Evolutionary conservation across 441 rosid species (phyloP).

Genomic region (Corymbia citriodora): DNA sequence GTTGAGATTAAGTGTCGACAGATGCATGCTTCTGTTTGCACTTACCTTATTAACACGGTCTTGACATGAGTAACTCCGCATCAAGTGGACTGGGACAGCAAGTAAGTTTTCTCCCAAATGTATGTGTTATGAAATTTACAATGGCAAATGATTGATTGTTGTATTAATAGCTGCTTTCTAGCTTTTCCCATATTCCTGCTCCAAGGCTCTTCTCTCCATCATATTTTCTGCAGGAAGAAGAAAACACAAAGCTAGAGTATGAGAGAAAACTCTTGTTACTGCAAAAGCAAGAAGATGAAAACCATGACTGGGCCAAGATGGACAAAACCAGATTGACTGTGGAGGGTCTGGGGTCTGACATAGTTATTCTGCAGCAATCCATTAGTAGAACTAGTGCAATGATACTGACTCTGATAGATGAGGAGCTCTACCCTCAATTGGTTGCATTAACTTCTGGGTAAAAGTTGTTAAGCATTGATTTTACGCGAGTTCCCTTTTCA

Average conservation of each 20-base stretch:
- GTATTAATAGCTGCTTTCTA: neutral
- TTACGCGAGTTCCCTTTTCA: neutral
- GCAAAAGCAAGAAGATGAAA: conserved; percentile 66
- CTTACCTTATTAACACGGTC: neutral
- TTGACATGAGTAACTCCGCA: neutral
- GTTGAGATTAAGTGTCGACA: neutral
- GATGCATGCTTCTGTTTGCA: neutral
- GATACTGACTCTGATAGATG: conserved; percentile 50
- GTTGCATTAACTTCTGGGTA: conserved; percentile 80
- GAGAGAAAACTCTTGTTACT: conserved; percentile 61
- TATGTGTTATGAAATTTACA: neutral
- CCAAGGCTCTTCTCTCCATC: neutral
- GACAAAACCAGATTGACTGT: conserved; percentile 59
- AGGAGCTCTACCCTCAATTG: conserved; percentile 88
- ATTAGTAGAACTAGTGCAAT: conserved; percentile 49
- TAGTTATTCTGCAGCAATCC: conserved; percentile 48
- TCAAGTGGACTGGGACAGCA: neutral
- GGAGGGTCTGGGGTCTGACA: conserved; percentile 51
- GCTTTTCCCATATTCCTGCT: neutral
- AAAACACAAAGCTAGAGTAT: conserved; percentile 57
- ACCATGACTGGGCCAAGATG: conserved; percentile 44
- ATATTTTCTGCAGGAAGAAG: conserved; percentile 63
- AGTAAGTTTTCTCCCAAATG: neutral
- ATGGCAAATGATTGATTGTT: neutral
- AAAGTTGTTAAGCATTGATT: conserved; percentile 2